Base-by-base conservation (phyloP, 345 rosid species). In the Eucalyptus rudis region DNA sequence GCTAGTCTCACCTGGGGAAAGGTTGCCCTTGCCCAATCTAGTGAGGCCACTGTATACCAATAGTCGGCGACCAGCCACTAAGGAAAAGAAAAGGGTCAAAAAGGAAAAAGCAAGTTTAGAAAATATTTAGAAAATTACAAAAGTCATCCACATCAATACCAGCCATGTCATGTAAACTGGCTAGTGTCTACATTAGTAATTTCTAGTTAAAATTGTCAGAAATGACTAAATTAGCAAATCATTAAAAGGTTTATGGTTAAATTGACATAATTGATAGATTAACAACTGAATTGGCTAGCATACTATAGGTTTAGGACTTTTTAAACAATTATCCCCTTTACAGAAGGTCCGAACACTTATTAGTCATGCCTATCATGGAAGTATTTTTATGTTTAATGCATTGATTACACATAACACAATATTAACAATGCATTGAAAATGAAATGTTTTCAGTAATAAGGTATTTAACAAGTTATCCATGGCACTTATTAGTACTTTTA, bases 121-220 rank as follows among this genome's bases (percentile, higher is more conserved):
- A 59, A 59, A 11, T 59, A 11, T 59, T 59, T 9, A 59, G 31
- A 59, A 59, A 27, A 27, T 59, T 27, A 29, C 8, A 59, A 59
- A 59, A 25, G 3, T 27, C 33, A 27, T 27, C 31, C 1, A 59
- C 68, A 59, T 59, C 15, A 59, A 29, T 59, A 3, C 68, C 2
- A 59, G 1, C 15, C 16, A 59, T 59, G 4, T 12, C 33, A 56
- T 24, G 12, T 56, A 56, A 24, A 10, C 2, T 22, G 6, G 29
- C 62, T 56, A 24, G 3, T 27, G 31, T 27, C 7, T 6, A 59
- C 33, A 5, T 12, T 6, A 59, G 7, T 29, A 2, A 59, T 59
- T 59, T 13, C 1, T 2, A 0, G 1, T 8, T 4, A 59, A 59
- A 27, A 59, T 27, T 59, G 15, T 6, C 2, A 27, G 0, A 12